Conservation (phyloP, 257 asterid genomes). For the Nicotiana tabacum region DNA sequence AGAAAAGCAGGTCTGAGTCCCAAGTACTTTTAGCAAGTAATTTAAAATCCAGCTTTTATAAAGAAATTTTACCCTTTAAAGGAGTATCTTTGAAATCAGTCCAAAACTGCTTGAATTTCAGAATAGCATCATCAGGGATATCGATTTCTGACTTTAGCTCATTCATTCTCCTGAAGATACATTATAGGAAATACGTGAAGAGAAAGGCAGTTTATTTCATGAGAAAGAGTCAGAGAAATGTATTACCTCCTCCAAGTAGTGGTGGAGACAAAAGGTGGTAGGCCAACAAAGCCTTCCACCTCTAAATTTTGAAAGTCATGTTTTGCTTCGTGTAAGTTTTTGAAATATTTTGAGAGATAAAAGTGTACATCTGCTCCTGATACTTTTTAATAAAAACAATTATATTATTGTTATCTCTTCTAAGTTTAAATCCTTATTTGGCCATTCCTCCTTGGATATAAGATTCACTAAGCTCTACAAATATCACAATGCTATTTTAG, state of each 20-base stretch:
- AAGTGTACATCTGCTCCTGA: neutral
- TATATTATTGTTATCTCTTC: neutral
- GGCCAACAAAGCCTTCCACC: neutral
- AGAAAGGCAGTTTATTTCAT: neutral
- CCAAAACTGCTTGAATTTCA: constrained; percentile 84
- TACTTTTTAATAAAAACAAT: neutral
- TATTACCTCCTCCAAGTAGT: neutral
- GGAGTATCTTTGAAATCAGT: constrained; percentile 61
- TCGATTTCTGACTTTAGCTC: constrained; percentile 72
- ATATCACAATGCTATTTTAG: neutral
- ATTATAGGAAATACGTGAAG: neutral
- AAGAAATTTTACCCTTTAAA: constrained; percentile 54
- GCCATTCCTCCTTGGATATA: neutral
- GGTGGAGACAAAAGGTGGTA: neutral
- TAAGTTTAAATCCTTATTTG: neutral
- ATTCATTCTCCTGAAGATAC: constrained; percentile 67
- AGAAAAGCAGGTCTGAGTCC: neutral
- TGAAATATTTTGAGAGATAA: neutral
- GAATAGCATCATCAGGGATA: constrained; percentile 59
- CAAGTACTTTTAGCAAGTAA: neutral
- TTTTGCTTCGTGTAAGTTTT: neutral
- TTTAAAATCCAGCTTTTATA: neutral
- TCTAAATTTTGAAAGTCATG: neutral
- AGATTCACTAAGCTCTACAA: neutral
- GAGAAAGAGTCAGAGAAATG: constrained; percentile 1